A percentile compares a stretch with the other conserved stretches of the same genome.
phyloP scores from a whole-genome alignment of 2,329 filamentous ascomycete species.

The Hypoxylon sp. region DNA sequence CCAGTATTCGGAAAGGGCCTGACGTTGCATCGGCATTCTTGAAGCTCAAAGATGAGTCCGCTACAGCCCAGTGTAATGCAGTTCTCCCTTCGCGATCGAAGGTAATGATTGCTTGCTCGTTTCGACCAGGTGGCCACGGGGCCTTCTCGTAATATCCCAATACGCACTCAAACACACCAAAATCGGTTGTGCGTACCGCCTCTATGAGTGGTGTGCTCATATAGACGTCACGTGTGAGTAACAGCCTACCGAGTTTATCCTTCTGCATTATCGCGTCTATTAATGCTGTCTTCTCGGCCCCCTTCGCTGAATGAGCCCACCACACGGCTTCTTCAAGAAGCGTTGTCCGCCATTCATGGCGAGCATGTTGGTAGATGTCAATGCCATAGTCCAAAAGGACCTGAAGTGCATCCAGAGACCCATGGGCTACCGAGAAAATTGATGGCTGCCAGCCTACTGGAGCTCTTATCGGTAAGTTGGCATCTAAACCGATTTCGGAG shows the following conservation, averaged over 20 bases:
- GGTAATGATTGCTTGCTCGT: slow-evolving; percentile 22
- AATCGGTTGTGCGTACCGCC: slow-evolving; percentile 32
- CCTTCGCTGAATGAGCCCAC: slow-evolving; percentile 27
- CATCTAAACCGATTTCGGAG: slow-evolving; percentile 21
- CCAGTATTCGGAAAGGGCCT: slow-evolving; percentile 28
- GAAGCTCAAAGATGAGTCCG: slow-evolving; percentile 28
- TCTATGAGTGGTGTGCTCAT: slow-evolving; percentile 30
- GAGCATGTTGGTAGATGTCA: slow-evolving; percentile 21
- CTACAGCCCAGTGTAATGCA: slow-evolving; percentile 27
- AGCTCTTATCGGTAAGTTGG: background rate
- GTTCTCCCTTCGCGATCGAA: slow-evolving; percentile 26
- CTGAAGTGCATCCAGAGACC: slow-evolving; percentile 28
- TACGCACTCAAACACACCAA: slow-evolving; percentile 27
- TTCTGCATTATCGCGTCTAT: slow-evolving; percentile 36
- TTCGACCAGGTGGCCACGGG: slow-evolving; percentile 14
- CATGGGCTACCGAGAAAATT: slow-evolving; percentile 25
- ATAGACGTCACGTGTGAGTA: slow-evolving; percentile 26
- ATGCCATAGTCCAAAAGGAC: slow-evolving; percentile 28
- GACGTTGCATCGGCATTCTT: slow-evolving; percentile 20
- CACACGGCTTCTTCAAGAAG: slow-evolving; percentile 29
- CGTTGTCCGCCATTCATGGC: slow-evolving; percentile 16
- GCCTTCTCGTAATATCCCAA: slow-evolving; percentile 27
- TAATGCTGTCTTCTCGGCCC: slow-evolving; percentile 26
- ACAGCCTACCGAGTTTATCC: slow-evolving; percentile 13
- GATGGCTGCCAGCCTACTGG: slow-evolving; percentile 20